Percentiles rank a stretch among this genome's conserved stretches.
Conservation (phyloP, 169 alveolate genomes). For the Plasmodium chabaudi region DNA sequence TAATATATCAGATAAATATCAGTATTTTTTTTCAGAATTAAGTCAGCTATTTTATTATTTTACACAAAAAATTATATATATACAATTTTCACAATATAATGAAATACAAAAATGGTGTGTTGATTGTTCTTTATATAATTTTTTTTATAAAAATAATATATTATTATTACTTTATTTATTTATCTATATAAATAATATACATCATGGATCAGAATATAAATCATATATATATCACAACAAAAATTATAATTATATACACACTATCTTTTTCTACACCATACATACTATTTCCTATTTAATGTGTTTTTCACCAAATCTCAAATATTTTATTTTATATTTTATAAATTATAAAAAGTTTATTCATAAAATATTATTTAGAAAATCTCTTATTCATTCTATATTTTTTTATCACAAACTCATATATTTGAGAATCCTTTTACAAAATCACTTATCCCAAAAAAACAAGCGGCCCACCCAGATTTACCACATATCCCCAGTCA, state of each 20-base stretch:
- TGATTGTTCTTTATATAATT: slow-evolving; percentile 61
- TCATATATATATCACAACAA: slow-evolving; percentile 67
- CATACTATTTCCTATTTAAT: slow-evolving; percentile 63
- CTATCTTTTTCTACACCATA: slow-evolving; percentile 65
- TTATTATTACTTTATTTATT: slow-evolving; percentile 44
- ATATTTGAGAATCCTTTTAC: slow-evolving; percentile 50
- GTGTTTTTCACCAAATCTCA: slow-evolving; percentile 67
- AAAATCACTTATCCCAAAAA: slow-evolving; percentile 46
- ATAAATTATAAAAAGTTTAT: slow-evolving; percentile 69
- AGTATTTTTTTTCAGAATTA: slow-evolving; percentile 64
- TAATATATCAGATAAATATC: slow-evolving; percentile 29
- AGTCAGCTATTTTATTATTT: slow-evolving; percentile 54
- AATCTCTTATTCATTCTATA: slow-evolving; percentile 50
- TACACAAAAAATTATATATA: slow-evolving; percentile 74
- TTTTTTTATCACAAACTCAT: slow-evolving; percentile 59
- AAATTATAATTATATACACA: slow-evolving; percentile 38
- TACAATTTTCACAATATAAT: slow-evolving; percentile 74
- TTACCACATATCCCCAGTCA: slow-evolving; percentile 55
- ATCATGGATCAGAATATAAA: slow-evolving; percentile 71
- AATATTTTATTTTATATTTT: slow-evolving; percentile 69
- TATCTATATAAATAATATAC: slow-evolving; percentile 62
- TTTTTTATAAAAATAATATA: slow-evolving; percentile 72
- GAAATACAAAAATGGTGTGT: slow-evolving; percentile 78
- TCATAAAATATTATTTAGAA: slow-evolving; percentile 67
- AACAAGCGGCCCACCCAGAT: slow-evolving; percentile 26